Evolutionary conservation across 2,329 filamentous ascomycete species (phyloP).

Genomic region (Apiospora saccharicola): DNA sequence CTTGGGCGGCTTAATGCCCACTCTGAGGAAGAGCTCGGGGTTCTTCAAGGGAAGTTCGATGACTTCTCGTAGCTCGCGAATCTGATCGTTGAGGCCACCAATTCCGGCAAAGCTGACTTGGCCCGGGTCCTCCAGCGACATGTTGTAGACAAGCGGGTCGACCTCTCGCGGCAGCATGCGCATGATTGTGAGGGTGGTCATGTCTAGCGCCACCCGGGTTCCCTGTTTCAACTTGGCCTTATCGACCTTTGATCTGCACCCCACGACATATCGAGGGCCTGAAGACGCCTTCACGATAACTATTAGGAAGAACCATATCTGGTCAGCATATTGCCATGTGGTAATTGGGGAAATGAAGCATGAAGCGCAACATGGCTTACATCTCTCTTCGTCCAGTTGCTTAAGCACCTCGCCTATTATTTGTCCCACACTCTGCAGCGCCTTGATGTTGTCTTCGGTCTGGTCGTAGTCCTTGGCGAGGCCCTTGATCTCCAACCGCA

Average conservation of each 20-base stretch:
- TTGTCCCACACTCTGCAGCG: conserved; percentile 96
- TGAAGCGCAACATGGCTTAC: conserved; percentile 61
- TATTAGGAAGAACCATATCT: conserved; percentile 45
- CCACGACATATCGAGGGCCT: conserved; percentile 96
- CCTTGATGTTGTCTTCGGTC: conserved; percentile 99
- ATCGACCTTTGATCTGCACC: conserved; percentile 98
- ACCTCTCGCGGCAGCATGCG: conserved; percentile 98
- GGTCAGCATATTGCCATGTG: background rate
- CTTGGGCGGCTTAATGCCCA: conserved; percentile 99
- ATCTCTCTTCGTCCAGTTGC: conserved; percentile 98
- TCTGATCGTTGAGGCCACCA: conserved; percentile 97
- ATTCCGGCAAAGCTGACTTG: conserved; percentile 98
- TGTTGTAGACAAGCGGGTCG: conserved; percentile 98
- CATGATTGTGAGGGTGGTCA: conserved; percentile 99
- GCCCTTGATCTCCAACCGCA: conserved; percentile 95
- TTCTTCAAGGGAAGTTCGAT: conserved; percentile 99
- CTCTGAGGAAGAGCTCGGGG: conserved; percentile 93
- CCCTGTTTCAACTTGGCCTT: conserved; percentile 98
- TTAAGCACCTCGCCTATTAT: conserved; percentile 99
- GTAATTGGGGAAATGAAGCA: background rate
- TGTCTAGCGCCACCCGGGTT: conserved; percentile 95
- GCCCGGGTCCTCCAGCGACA: conserved; percentile 97
- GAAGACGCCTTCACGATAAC: conserved; percentile 99
- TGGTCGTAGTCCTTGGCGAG: conserved; percentile 94
- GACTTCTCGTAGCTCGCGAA: conserved; percentile 94